These are phyloP conservation scores for Sphenostylis stenocarpa DNA, from an alignment of 306 rosid species.

Conservation along the genomic window DNA sequence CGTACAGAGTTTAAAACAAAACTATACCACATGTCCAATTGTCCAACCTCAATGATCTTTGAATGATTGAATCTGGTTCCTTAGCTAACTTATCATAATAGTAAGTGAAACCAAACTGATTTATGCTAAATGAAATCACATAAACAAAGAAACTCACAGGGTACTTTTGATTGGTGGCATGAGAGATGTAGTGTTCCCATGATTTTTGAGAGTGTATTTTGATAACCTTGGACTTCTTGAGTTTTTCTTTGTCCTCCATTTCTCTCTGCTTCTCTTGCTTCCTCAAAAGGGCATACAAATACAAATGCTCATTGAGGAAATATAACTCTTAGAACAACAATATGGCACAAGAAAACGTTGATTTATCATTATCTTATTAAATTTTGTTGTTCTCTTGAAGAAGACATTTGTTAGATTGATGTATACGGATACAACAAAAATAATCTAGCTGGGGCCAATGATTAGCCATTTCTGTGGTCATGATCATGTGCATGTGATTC, in stretches of 20 bases:
- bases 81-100: background rate
- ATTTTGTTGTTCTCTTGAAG: background rate
- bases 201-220: constrained; percentile 43
- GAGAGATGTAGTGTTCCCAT: constrained; percentile 46
- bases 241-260: constrained; percentile 40
- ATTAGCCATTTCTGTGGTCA: constrained; percentile 13
- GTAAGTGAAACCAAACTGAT: background rate
- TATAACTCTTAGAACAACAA: background rate
- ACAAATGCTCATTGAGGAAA: constrained; percentile 1
- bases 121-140: background rate
- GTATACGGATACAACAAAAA: background rate
- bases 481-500: constrained; percentile 31
- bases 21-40: background rate
- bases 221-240: constrained; percentile 48
- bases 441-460: constrained; percentile 20
- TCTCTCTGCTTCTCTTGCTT: constrained; percentile 14
- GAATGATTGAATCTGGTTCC: background rate
- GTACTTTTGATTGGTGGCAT: constrained; percentile 36
- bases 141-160: constrained; percentile 42
- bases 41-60: background rate
- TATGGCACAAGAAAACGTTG: background rate
- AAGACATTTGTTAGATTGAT: constrained; percentile 13
- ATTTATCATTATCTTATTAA: background rate
- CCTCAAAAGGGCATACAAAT: background rate
- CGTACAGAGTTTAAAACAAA: background rate